Base-by-base conservation (phyloP, 805 yeast species). In the Ogataea methanolica region DNA sequence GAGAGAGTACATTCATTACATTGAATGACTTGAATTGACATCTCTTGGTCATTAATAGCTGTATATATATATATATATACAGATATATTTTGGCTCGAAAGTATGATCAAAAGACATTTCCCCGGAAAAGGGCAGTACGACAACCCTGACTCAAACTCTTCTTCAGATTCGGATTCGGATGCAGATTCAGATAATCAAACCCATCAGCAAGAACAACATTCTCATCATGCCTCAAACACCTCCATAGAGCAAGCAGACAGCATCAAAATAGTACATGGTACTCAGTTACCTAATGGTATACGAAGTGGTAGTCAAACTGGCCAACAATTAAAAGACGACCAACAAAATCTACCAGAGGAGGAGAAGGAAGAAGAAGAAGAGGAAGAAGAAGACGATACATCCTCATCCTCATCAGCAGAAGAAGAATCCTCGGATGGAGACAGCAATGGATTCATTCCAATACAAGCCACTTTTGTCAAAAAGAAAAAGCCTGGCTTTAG, bases 81-180 rank as follows among this genome's bases (percentile, higher is more conserved):
- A 26, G 31, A 8, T 19, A 19, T 19, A 19, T 19, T 19, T 19
- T 1, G 9, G 11, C 12, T 26, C 9, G 3, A 4, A 26, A 11
- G 5, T 6, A 43, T 29, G 39, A 6, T 42, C 19, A 38, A 26
- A 19, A 39, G 46, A 17, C 41, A 44, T 15, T 44, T 44, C 19
- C 31, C 31, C 5, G 46, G 46, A 5, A 22, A 43, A 12, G 46
- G 46, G 4, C 29, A 38, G 19, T 43, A 43, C 33, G 39, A 38
- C 6, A 21, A 38, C 14, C 15, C 22, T 12, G 47, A 43, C n/a
- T 36, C 43, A 9, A 40, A 40, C 5, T 21, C 23, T n/a, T 8
- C 21, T 37, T 12, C 33, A 15, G 41, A 39, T 5, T n/a, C 33
- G 6, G 34, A 33, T 21, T 23, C 31, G 12, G 44, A 45, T 7